These are phyloP conservation scores for Bifiguratus adelaidae DNA, from an alignment of 192 early-diverging fungal genomes.

Conservation along the genomic window DNA sequence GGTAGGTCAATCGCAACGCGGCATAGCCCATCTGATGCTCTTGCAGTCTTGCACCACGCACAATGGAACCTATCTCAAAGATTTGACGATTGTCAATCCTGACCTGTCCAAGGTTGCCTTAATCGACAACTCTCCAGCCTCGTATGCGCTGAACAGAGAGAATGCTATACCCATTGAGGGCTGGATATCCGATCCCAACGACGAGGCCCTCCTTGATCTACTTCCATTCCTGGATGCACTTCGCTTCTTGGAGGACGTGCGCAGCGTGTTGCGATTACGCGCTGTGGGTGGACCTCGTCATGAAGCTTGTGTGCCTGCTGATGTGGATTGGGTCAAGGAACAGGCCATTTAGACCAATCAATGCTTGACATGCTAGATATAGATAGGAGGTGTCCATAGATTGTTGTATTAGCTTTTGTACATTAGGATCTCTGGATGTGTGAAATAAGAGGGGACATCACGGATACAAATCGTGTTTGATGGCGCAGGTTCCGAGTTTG, in stretches of 20 bases:
- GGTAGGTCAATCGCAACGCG: conserved; percentile 20
- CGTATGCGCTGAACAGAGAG: conserved; percentile 66
- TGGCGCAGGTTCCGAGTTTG: no score
- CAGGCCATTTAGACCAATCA: no score
- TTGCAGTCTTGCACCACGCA: conserved; percentile 56
- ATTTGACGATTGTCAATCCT: conserved; percentile 59
- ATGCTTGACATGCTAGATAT: no score
- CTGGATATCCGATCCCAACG: conserved; percentile 72
- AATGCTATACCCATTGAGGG: conserved; percentile 83
- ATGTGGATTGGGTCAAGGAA: no score
- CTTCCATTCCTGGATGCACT: conserved; percentile 83
- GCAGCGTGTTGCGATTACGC: conserved; percentile 54
- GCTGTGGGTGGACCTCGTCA: no score
- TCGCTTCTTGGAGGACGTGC: conserved; percentile 77
- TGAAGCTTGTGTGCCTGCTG: no score
- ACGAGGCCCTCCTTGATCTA: conserved; percentile 77
- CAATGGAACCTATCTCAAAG: conserved; percentile 67
- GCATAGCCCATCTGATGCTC: neutral
- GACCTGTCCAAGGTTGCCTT: conserved; percentile 75
- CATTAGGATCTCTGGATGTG: no score
- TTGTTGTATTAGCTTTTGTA: no score
- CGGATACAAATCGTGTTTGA: no score
- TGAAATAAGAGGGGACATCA: no score
- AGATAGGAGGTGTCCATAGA: no score
- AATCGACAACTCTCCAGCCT: conserved; percentile 73